Evolutionary conservation across 1,284 basidiomycete genomes (phyloP).

Genomic region (Marasmius oreades): DNA sequence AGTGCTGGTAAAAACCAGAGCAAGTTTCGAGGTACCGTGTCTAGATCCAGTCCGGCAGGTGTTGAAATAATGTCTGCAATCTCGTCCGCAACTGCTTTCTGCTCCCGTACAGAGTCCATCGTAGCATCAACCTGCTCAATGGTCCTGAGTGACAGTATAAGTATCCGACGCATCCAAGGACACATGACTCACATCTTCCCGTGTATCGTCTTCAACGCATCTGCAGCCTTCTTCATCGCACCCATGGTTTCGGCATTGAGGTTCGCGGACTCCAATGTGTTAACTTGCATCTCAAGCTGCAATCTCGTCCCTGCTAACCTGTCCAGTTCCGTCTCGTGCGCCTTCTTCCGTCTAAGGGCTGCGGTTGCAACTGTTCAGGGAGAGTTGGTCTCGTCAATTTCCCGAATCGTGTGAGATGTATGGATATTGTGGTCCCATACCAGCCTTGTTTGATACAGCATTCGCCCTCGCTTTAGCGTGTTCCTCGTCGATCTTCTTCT

Average conservation of each 20-base stretch:
- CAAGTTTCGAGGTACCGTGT: conserved; percentile 58
- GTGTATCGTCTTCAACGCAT: conserved; percentile 91
- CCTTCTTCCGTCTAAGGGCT: conserved; percentile 95
- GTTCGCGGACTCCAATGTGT: conserved; percentile 97
- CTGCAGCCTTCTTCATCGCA: conserved; percentile 96
- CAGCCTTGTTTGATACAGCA: conserved; percentile 90
- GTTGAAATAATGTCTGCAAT: conserved; percentile 93
- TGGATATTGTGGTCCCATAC: conserved; percentile 44
- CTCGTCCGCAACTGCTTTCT: conserved; percentile 93
- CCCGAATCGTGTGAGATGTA: not conserved
- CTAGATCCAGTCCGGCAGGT: conserved; percentile 69
- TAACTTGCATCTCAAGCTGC: conserved; percentile 96
- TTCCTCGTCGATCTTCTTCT: conserved; percentile 98
- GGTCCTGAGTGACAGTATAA: conserved; percentile 48
- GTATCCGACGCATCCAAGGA: conserved; percentile 11
- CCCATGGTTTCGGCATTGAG: conserved; percentile 98
- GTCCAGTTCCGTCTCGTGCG: conserved; percentile 86
- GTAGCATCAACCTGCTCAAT: conserved; percentile 91
- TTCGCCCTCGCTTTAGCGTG: conserved; percentile 89
- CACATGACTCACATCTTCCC: conserved; percentile 75
- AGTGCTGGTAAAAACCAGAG: conserved; percentile 11
- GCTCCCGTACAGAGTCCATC: conserved; percentile 90
- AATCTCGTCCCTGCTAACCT: conserved; percentile 83
- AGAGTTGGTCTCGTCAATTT: not conserved
- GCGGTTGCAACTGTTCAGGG: conserved; percentile 67